Base-by-base conservation (phyloP, 331 rosid genomes). In the Telfairia occidentalis region DNA sequence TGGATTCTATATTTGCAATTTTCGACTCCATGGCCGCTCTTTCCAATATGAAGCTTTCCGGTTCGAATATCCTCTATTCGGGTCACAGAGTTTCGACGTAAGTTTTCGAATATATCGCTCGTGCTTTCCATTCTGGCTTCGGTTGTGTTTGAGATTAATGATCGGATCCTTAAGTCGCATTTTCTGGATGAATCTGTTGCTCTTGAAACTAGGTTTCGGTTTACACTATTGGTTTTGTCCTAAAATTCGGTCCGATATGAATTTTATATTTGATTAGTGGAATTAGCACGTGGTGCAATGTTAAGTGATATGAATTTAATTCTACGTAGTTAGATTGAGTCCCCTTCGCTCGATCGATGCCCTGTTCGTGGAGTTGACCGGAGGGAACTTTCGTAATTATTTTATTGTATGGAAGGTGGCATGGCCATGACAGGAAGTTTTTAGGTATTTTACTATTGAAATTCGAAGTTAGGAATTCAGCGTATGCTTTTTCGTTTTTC, bases 1-100 rank as follows among this genome's bases (percentile, higher is more conserved):
- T 65, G 1, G 28, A 65, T 63, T 12, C 12, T 19, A 13, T 71
- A 18, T 35, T 35, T 53, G 21, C n/a, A 8, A 26, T 28, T 61
- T 71, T 13, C 15, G 30, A 54, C 78, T 63, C 80, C 76, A 92
- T 90, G 96, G 82, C 80, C 9, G 78, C 86, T 55, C 78, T 82
- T 49, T 78, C 86, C 70, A 77, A 66, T 1, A 53, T 74, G 73
- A 75, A 72, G 64, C 46, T 65, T 53, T 28, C 43, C 53, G 77
- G 78, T 59, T 77, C 86, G 52, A 43, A 42, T 23, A 49, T 71
- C 37, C 80, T 40, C 76, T 43, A 15, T 76, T 80, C 76, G 79
- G 78, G 80, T 84, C 86, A 18, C 30, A 63, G 53, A 16, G 24
- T 82, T 40, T 76, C 86, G 19, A 3, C 61, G 97, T 92, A 75